Percentiles rank a stretch among this genome's conserved stretches.
Evolutionary conservation across 2,329 filamentous ascomycete species (phyloP).

Genomic region (Alternaria alternata): DNA sequence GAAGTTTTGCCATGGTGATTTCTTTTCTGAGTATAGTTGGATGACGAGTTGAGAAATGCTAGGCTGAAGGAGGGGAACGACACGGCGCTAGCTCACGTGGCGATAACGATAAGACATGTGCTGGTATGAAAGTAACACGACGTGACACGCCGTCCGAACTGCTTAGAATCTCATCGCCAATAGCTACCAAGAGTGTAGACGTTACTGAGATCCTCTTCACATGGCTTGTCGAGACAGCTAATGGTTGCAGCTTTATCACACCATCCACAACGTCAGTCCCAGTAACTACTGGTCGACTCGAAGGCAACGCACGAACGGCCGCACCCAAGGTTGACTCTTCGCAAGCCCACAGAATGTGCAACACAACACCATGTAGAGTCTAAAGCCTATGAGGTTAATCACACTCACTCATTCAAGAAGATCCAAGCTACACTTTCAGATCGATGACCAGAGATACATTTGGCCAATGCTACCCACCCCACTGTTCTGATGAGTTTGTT

Average conservation of each 20-base stretch:
- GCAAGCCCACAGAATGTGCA: neutral
- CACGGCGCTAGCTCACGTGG: neutral
- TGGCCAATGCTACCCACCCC: neutral
- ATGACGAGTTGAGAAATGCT: neutral
- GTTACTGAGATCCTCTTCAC: no score
- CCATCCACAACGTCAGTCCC: neutral
- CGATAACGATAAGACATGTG: slow-evolving; percentile 1
- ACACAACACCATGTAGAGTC: no score
- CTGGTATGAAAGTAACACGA: neutral
- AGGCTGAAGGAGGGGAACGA: neutral
- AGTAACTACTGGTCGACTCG: neutral
- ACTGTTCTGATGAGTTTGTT: neutral
- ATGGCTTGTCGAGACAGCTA: neutral
- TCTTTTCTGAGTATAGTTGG: neutral
- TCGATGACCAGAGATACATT: neutral
- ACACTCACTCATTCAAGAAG: no score
- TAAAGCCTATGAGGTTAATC: no score
- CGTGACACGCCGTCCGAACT: neutral
- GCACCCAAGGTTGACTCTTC: neutral
- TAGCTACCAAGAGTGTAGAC: neutral
- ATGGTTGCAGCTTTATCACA: neutral
- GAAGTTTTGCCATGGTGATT: neutral
- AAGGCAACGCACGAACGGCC: neutral
- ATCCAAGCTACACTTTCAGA: neutral
- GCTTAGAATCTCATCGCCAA: neutral